These are phyloP conservation scores for Trichosporon sp. DNA, from an alignment of 1,284 basidiomycete species.

Conservation along the genomic window DNA sequence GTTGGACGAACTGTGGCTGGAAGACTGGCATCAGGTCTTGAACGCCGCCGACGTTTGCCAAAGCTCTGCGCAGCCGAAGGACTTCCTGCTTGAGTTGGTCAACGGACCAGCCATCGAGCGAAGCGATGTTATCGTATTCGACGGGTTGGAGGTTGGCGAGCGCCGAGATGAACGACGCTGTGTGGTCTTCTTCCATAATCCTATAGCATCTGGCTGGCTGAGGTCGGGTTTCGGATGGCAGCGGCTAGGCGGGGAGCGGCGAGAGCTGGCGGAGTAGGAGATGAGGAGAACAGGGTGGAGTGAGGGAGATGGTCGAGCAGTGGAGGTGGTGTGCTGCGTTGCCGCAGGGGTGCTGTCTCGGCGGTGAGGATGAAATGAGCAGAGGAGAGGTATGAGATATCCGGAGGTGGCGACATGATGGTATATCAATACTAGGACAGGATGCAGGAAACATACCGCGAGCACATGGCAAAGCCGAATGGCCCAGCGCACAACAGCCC, in stretches of 20 bases:
- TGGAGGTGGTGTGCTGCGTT: not conserved
- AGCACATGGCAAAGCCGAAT: not conserved
- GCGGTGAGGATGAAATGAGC: not conserved
- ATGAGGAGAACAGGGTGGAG: not conserved
- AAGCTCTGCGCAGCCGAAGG: conserved; percentile 25
- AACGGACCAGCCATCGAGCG: conserved; percentile 26
- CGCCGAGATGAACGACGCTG: conserved; percentile 19
- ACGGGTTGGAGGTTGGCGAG: conserved; percentile 15
- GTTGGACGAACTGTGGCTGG: conserved; percentile 6
- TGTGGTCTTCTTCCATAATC: conserved; percentile 22
- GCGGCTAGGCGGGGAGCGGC: not conserved
- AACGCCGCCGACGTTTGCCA: conserved; percentile 1
- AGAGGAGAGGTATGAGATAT: not conserved
- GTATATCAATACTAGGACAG: conserved; percentile 1
- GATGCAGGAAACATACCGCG: not conserved
- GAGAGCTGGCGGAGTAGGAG: not conserved
- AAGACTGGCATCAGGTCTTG: not conserved
- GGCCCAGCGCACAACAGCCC: not conserved
- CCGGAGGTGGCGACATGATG: conserved; percentile 4
- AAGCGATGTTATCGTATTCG: conserved; percentile 9
- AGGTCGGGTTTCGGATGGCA: not conserved
- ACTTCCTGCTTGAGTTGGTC: conserved; percentile 33
- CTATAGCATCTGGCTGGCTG: not conserved
- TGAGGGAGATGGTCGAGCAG: not conserved
- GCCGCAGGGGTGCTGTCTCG: not conserved